Base-by-base conservation (phyloP, 148 eudicot species). In the Oxyria digyna region DNA sequence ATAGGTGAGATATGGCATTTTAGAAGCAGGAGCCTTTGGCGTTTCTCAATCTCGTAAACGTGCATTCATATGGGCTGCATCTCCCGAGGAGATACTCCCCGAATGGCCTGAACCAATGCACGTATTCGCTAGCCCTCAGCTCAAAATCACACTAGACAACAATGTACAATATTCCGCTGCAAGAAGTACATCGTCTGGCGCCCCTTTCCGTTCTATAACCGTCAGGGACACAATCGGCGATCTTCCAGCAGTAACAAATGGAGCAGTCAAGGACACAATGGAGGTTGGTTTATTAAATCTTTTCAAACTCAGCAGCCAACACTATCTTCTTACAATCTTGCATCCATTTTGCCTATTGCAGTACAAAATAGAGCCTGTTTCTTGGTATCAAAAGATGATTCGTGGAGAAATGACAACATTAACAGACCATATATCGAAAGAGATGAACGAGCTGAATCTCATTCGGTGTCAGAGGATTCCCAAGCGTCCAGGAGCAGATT, bases 21-120 rank as follows among this genome's bases (percentile, higher is more conserved):
- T 94, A 20, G 99, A 94, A 71, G 99, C 99, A 69, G 99, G 99
- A 69, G 90, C 97, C 14, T 94, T 69, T 80, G 99, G 99, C 69
- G 89, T 94, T 75, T 85, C 99, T 40, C 99, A 94, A 71, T 85
- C 99, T 45, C 79, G 99, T 48, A 94, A 94, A 70, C 89, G 99
- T 71, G 99, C 97, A 48, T 94, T 94, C 67, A 94, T 94, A 67
- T 94, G 99, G 99, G 99, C 99, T 38, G 96, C 97, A 6, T 79
- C 97, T 74, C 99, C 99, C 20, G 83, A 94, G 46, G 91, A 90
- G 78, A 78, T 57, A 65, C 85, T 94, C 46, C 99, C 99, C 8
- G 97, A 90, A 38, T 94, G 99, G 99, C 99, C 99, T 21, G 99
- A 90, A 81, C 99, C 97, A 42, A 86, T 94, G 96, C 93, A 94